Conservation (phyloP, 2,329 filamentous ascomycete genomes). For the Polychaeton citri region DNA sequence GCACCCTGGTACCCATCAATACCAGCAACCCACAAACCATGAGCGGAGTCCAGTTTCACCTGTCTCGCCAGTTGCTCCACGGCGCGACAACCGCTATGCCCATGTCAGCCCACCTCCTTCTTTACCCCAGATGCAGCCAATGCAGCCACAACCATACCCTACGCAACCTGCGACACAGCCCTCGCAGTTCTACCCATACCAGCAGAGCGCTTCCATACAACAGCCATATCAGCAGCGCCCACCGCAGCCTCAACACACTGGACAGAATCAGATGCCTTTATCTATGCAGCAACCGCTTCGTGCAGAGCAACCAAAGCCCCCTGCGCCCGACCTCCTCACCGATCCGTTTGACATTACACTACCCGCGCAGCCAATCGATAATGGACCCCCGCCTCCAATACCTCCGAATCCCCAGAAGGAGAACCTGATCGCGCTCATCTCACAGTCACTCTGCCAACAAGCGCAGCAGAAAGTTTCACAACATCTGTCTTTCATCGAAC, state of each 20-base stretch:
- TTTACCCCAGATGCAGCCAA: too few species aligned
- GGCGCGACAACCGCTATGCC: not conserved
- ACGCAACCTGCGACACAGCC: too few species aligned
- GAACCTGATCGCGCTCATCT: slow-evolving; percentile 65
- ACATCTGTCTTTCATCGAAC: slow-evolving; percentile 59
- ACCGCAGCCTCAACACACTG: slow-evolving; percentile 3
- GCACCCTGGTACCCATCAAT: slow-evolving; percentile 2
- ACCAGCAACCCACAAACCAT: slow-evolving; percentile 7
- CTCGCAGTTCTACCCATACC: too few species aligned
- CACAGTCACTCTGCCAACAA: slow-evolving; percentile 52
- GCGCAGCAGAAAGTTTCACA: slow-evolving; percentile 57
- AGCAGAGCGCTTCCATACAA: slow-evolving; percentile 1
- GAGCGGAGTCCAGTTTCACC: slow-evolving; percentile 20
- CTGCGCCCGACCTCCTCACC: slow-evolving; percentile 44
- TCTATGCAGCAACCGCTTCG: slow-evolving; percentile 12
- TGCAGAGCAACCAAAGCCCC: slow-evolving; percentile 20
- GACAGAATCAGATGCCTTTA: slow-evolving; percentile 10
- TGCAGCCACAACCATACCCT: too few species aligned
- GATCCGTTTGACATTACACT: slow-evolving; percentile 49
- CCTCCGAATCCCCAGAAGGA: slow-evolving; percentile 95
- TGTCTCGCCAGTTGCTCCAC: slow-evolving; percentile 10
- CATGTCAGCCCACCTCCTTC: too few species aligned
- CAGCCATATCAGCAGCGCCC: slow-evolving; percentile 6
- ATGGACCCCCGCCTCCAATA: slow-evolving; percentile 59
- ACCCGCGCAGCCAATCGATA: slow-evolving; percentile 34